phyloP scores from a whole-genome alignment of 1,284 basidiomycete genomes.

The Coniferiporia sulphurascens region DNA sequence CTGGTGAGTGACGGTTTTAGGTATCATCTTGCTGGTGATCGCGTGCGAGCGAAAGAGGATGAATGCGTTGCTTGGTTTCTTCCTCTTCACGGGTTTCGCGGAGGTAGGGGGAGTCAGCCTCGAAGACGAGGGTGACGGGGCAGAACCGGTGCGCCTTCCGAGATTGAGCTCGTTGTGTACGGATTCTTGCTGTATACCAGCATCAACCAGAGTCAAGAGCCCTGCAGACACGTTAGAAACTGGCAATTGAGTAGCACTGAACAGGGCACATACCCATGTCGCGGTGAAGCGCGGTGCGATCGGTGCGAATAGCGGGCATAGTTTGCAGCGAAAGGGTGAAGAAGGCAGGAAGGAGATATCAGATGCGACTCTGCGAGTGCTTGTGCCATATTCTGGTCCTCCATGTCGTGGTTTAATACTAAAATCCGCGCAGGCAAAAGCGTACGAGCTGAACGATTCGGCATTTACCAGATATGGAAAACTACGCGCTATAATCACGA shows the following conservation, averaged over 20 bases:
- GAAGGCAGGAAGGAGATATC: background rate
- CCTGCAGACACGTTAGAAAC: background rate
- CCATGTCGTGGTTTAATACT: background rate
- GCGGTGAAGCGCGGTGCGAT: background rate
- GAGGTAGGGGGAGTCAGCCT: background rate
- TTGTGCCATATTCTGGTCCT: background rate
- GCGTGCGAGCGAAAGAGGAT: conserved; percentile 8
- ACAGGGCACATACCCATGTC: background rate
- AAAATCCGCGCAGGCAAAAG: background rate
- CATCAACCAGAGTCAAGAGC: background rate
- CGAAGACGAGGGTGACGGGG: background rate
- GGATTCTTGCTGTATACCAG: no score
- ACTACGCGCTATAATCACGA: background rate
- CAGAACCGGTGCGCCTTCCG: background rate
- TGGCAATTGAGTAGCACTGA: background rate
- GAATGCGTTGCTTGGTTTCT: conserved; percentile 5
- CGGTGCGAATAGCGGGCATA: conserved; percentile 8
- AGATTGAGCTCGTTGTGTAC: background rate
- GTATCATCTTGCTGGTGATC: background rate
- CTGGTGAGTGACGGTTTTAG: conserved; percentile 2
- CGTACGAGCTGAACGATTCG: background rate
- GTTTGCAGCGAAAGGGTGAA: background rate
- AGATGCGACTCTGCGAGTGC: background rate
- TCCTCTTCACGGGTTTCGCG: background rate
- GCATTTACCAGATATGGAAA: background rate